Evolutionary conservation across 2,329 filamentous ascomycete species (phyloP).

Genomic region (Penicillium sp.): DNA sequence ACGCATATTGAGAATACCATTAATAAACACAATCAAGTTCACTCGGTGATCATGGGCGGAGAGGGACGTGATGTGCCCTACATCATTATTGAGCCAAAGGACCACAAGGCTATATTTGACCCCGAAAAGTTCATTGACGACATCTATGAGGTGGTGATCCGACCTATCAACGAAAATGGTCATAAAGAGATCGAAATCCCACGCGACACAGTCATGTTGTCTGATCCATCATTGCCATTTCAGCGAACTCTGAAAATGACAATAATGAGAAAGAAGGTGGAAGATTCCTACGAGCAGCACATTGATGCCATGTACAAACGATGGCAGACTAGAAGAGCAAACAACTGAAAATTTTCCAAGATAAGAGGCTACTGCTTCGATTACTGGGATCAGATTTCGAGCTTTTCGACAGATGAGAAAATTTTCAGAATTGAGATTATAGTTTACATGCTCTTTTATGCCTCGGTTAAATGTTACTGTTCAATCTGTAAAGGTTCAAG

Average conservation of each 20-base stretch:
- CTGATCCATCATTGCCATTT: slow-evolving; percentile 2
- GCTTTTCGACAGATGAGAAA: no score
- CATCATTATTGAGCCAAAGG: slow-evolving; percentile 1
- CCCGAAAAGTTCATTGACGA: neutral
- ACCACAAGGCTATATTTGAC: neutral
- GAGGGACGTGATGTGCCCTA: slow-evolving; percentile 1
- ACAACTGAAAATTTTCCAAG: no score
- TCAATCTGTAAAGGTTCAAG: no score
- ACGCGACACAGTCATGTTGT: slow-evolving; percentile 1
- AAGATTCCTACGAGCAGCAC: neutral
- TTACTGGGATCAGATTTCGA: no score
- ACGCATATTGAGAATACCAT: neutral
- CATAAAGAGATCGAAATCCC: neutral
- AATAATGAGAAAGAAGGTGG: neutral
- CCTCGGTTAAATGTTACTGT: no score
- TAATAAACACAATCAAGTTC: neutral
- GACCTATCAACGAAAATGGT: neutral
- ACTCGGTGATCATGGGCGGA: neutral
- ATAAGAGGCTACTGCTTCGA: no score
- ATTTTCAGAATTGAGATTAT: no score
- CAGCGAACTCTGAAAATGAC: slow-evolving; percentile 5
- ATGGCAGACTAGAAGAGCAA: neutral
- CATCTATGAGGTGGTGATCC: neutral
- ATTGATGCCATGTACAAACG: neutral
- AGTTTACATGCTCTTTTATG: no score